Conservation (phyloP, 768 basidiomycete species). For the Lactarius hatsudake region DNA sequence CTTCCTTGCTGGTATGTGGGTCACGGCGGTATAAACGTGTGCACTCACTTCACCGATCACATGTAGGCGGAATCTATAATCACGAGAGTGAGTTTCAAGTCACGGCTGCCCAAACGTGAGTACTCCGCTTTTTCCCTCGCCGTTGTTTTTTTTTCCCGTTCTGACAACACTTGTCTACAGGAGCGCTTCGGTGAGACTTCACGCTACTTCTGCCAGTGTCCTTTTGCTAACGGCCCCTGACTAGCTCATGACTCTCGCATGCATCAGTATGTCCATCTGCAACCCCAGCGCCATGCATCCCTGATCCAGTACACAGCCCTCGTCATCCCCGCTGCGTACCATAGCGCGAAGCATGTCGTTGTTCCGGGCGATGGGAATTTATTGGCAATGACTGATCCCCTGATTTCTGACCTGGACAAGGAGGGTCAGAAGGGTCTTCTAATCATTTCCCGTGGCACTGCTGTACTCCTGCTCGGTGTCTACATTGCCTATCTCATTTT, state of each 20-base stretch:
- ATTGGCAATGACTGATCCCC: conserved; percentile 24
- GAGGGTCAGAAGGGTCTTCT: conserved; percentile 50
- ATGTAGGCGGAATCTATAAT: conserved; percentile 62
- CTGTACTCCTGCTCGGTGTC: conserved; percentile 67
- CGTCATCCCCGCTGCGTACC: conserved; percentile 88
- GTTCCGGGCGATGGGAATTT: neutral
- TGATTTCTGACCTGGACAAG: conserved; percentile 30
- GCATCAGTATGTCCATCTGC: conserved; percentile 60
- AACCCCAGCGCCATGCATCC: no score
- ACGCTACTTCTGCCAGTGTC: neutral
- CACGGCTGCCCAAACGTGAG: conserved; percentile 86
- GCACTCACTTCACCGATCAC: neutral
- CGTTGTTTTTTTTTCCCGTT: no score
- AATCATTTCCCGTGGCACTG: conserved; percentile 77
- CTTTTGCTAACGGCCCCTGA: conserved; percentile 15
- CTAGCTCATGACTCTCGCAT: conserved; percentile 81
- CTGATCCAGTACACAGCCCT: conserved; percentile 47
- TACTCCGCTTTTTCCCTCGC: conserved; percentile 18
- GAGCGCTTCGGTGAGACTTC: conserved; percentile 21
- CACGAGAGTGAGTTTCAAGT: conserved; percentile 71
- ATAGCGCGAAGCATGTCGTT: conserved; percentile 40
- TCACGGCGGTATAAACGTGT: neutral
- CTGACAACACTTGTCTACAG: conserved; percentile 12
- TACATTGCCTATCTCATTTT: conserved; percentile 48
- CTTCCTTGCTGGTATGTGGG: conserved; percentile 68